A percentile compares a stretch with the other conserved stretches of the same genome.
These are phyloP conservation scores for Pyrenophora seminiperda DNA, from an alignment of 2,329 filamentous ascomycete genomes.

Conservation along the genomic window DNA sequence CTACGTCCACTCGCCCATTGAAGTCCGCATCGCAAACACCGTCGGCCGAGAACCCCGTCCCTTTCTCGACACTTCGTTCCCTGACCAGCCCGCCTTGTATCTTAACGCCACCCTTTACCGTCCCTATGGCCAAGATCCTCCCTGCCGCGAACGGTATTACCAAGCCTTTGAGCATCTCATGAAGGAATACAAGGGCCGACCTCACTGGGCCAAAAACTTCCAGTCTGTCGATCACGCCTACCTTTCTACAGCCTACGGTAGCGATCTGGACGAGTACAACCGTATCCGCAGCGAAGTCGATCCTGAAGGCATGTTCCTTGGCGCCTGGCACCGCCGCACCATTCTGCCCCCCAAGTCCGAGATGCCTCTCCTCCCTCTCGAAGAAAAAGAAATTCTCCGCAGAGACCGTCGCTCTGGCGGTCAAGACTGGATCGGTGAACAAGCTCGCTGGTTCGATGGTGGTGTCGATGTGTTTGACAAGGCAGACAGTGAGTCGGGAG, in stretches of 20 bases:
- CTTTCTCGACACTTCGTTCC: conserved; percentile 73
- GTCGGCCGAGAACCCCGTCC: conserved; percentile 59
- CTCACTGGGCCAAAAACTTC: conserved; percentile 96
- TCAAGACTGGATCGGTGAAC: conserved; percentile 48
- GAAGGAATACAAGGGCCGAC: conserved; percentile 78
- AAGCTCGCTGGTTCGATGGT: conserved; percentile 45
- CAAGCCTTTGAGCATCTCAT: conserved; percentile 90
- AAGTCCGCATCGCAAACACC: conserved; percentile 85
- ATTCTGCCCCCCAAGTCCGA: conserved; percentile 41
- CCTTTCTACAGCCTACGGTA: conserved; percentile 71
- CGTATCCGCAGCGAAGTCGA: conserved; percentile 72
- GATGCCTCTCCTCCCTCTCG: conserved; percentile 41
- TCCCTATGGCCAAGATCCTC: conserved; percentile 77
- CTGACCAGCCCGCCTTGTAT: conserved; percentile 76
- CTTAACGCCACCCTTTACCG: conserved; percentile 90
- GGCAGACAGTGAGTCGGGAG: conserved; percentile 35
- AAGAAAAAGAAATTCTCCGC: conserved; percentile 52
- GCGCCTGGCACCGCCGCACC: conserved; percentile 79
- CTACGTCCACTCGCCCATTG: conserved; percentile 87
- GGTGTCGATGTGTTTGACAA: conserved; percentile 41
- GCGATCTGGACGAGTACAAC: conserved; percentile 69
- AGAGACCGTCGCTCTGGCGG: conserved; percentile 39
- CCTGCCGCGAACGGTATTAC: conserved; percentile 78
- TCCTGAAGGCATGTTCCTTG: conserved; percentile 84
- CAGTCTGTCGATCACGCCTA: conserved; percentile 61